phyloP scores from a whole-genome alignment of 108 stramenopile genomes.

The Asterionellopsis glacialis region DNA sequence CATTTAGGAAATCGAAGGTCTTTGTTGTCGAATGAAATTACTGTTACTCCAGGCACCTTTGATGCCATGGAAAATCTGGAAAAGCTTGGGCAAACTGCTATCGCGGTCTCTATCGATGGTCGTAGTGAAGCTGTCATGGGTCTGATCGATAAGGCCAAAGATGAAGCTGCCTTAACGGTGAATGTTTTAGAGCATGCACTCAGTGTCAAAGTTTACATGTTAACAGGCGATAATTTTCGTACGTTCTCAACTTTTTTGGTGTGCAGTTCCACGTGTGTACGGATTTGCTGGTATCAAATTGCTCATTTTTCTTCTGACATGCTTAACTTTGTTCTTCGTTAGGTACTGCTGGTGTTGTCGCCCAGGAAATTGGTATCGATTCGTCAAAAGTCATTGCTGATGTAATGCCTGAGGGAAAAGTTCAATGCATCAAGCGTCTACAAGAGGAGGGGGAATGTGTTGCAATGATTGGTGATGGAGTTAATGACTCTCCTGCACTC shows the following conservation, averaged over 20 bases:
- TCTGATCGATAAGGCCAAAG: slow-evolving; percentile 67
- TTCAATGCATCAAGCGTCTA: slow-evolving; percentile 56
- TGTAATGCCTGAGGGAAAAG: slow-evolving; percentile 82
- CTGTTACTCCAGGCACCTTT: slow-evolving; percentile 32
- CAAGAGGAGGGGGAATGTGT: slow-evolving; percentile 68
- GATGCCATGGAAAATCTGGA: slow-evolving; percentile 63
- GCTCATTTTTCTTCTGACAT: slow-evolving; percentile 41
- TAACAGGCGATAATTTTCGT: slow-evolving; percentile 13
- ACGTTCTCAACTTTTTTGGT: background rate
- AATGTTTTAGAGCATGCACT: slow-evolving; percentile 38
- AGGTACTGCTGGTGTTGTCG: slow-evolving; percentile 68
- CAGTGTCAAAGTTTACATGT: slow-evolving; percentile 14
- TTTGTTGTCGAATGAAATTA: slow-evolving; percentile 41
- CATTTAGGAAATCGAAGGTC: slow-evolving; percentile 76
- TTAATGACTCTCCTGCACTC: slow-evolving; percentile 63
- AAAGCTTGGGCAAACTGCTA: slow-evolving; percentile 76
- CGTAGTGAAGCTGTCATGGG: slow-evolving; percentile 65
- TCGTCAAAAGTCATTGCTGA: slow-evolving; percentile 75
- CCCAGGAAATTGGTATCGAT: slow-evolving; percentile 61
- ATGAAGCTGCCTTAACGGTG: slow-evolving; percentile 59
- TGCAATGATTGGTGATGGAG: slow-evolving; percentile 84
- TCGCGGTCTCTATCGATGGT: slow-evolving; percentile 71
- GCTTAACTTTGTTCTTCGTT: slow-evolving; percentile 45
- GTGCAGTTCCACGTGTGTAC: background rate
- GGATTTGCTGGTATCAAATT: slow-evolving; percentile 64